Evolutionary conservation across 2,329 filamentous ascomycete species (phyloP).

Genomic region (Leptoxyphium fumago): DNA sequence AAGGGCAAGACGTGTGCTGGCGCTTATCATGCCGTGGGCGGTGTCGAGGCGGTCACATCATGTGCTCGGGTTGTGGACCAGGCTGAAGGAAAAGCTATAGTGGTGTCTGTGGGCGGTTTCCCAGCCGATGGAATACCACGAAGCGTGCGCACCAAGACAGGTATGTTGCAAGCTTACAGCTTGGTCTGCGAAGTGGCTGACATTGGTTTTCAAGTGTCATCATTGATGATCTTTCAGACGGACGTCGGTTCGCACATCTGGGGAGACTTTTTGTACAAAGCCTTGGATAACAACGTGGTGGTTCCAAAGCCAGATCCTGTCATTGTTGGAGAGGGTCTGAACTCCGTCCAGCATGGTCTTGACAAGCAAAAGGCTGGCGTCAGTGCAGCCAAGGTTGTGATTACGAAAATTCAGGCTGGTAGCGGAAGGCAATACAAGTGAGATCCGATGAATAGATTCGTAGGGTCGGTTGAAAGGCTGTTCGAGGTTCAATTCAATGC

Average conservation of each 20-base stretch:
- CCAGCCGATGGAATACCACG: constrained; percentile 13
- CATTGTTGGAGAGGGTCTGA: constrained; percentile 24
- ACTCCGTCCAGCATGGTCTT: constrained; percentile 22
- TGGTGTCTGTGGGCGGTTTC: constrained; percentile 12
- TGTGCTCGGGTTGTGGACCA: constrained; percentile 16
- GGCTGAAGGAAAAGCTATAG: constrained; percentile 15
- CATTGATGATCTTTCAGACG: constrained; percentile 12
- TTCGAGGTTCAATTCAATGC: too few species aligned
- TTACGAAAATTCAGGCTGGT: constrained; percentile 5
- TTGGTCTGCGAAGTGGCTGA: not conserved
- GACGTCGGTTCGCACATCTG: constrained; percentile 16
- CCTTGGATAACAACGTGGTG: constrained; percentile 14
- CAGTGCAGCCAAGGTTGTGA: constrained; percentile 25
- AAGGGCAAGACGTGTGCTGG: constrained; percentile 18
- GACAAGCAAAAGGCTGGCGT: constrained; percentile 25
- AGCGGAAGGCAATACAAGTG: not conserved
- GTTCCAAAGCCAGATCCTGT: constrained; percentile 19
- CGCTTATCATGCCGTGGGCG: constrained; percentile 16
- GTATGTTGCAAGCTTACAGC: constrained; percentile 7
- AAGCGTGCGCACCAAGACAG: constrained; percentile 11
- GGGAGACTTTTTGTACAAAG: constrained; percentile 14
- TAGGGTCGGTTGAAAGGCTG: too few species aligned
- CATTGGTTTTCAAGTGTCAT: constrained; percentile 2
- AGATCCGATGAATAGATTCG: too few species aligned
- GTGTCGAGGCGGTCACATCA: constrained; percentile 9